These are phyloP conservation scores for Colletotrichum costaricense DNA, from an alignment of 2,329 filamentous ascomycete species.

Conservation along the genomic window DNA sequence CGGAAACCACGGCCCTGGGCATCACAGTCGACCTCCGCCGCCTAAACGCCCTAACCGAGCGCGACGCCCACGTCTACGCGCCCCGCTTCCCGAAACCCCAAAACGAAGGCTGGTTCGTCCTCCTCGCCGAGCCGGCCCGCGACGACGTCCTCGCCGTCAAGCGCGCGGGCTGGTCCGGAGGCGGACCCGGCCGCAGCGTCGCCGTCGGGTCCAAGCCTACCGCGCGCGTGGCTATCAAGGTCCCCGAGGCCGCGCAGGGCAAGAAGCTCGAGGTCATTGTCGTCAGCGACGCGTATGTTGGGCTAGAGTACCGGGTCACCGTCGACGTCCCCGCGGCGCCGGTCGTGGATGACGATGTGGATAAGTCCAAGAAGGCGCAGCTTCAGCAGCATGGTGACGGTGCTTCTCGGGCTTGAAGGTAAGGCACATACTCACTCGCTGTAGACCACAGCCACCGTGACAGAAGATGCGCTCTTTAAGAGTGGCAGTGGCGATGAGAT, in stretches of 20 bases:
- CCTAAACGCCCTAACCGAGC: constrained; percentile 72
- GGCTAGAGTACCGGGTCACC: constrained; percentile 69
- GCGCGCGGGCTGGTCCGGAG: constrained; percentile 77
- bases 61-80: constrained; percentile 82
- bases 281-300: constrained; percentile 88
- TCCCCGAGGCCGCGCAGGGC: constrained; percentile 64
- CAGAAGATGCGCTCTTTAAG: background rate
- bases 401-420: constrained; percentile 11
- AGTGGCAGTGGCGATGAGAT: background rate
- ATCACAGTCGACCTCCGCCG: constrained; percentile 74
- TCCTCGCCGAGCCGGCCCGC: constrained; percentile 74
- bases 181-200: constrained; percentile 40
- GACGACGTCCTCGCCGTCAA: constrained; percentile 90
- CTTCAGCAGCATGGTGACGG: constrained; percentile 31
- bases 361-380: constrained; percentile 53
- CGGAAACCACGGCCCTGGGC: constrained; percentile 68
- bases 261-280: constrained; percentile 80
- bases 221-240: constrained; percentile 67
- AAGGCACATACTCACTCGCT: background rate
- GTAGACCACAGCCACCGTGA: background rate
- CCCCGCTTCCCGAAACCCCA: constrained; percentile 94
- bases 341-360: constrained; percentile 58
- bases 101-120: constrained; percentile 90
- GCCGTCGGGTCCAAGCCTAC: constrained; percentile 59
- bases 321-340: constrained; percentile 65